Evolutionary conservation across 192 early-diverging fungal species (phyloP).

Genomic region (Haplosporangium gracile): DNA sequence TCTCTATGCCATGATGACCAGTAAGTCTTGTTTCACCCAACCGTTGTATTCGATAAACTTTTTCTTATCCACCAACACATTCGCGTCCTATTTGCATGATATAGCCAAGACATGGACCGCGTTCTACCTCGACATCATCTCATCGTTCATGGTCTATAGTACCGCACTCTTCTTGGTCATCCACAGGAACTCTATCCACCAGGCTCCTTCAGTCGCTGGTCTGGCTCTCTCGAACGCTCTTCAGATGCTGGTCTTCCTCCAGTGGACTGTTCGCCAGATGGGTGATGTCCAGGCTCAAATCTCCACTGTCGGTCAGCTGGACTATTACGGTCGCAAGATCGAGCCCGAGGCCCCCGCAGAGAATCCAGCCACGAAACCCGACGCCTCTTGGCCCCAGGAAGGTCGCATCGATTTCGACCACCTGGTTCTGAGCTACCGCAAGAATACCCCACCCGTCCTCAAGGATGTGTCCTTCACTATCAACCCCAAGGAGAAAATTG

Average conservation of each 20-base stretch:
- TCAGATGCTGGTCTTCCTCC: constrained; percentile 40
- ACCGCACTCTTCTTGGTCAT: constrained; percentile 69
- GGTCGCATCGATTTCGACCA: constrained; percentile 73
- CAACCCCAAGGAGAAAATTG: constrained; percentile 81
- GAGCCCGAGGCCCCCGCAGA: constrained; percentile 75
- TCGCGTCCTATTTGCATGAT: background rate
- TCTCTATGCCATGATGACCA: constrained; percentile 58
- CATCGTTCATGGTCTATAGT: constrained; percentile 70
- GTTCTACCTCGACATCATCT: constrained; percentile 70
- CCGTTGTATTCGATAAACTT: constrained; percentile 41
- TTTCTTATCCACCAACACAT: constrained; percentile 11
- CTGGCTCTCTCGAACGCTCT: constrained; percentile 43
- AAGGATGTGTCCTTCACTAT: constrained; percentile 68
- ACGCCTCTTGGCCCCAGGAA: constrained; percentile 65
- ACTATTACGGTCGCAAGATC: constrained; percentile 67
- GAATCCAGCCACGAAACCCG: constrained; percentile 39
- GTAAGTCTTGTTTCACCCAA: constrained; percentile 54
- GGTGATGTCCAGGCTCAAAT: constrained; percentile 37
- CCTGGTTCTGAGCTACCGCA: constrained; percentile 72
- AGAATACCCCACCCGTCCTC: constrained; percentile 40
- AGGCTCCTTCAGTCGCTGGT: constrained; percentile 32
- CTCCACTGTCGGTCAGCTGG: constrained; percentile 72
- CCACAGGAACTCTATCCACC: constrained; percentile 27
- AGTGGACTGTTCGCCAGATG: constrained; percentile 38
- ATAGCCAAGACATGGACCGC: constrained; percentile 65